Base-by-base conservation (phyloP, 306 rosid genomes). In the Cucumis melo region DNA sequence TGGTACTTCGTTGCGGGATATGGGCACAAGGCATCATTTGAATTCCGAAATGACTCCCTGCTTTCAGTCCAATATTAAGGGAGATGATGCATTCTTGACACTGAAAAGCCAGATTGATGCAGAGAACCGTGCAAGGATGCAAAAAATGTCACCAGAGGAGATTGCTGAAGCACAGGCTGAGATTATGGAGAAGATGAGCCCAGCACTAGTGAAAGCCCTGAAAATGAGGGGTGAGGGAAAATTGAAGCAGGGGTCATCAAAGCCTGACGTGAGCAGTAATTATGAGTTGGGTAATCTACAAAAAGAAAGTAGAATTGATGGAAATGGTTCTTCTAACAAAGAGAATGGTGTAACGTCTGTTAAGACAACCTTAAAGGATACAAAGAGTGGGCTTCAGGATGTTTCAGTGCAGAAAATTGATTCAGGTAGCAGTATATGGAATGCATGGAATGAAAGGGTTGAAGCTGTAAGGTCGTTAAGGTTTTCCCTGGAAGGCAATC, bases 391-490 rank as follows among this genome's bases (percentile, higher is more conserved):
- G 72, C 57, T 51, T 55, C 84, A 81, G 70, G 78, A 81, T 67
- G 83, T 82, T 27, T 57, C 58, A 71, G 67, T 54, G 78, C 56
- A 70, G 70, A 81, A 77, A 42, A 73, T 78, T 42, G 75, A 86
- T 39, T 77, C 83, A 13, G 73, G 82, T 81, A 78, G 84, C 79
- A 87, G 89, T 70, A 42, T 78, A 81, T 94, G 99, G 99, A 89
- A 81, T 83, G 84, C 87, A 77, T 94, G 96, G 99, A 89, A 94
- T 78, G 86, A 73, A 81, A 89, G 96, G 84, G 99, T 94, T 74
- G 95, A 89, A 82, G 88, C 91, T 8, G 80, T 83, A 38, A 87
- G 97, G 82, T 79, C 66, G 66, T 80, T 90, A n/a, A 88, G 96
- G 60, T 92, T 89, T 90, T 94, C 95, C 56, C 81, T 90, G 81